Evolutionary conservation across 2,329 filamentous ascomycete genomes (phyloP).

Genomic region (Aschersonia sp.): DNA sequence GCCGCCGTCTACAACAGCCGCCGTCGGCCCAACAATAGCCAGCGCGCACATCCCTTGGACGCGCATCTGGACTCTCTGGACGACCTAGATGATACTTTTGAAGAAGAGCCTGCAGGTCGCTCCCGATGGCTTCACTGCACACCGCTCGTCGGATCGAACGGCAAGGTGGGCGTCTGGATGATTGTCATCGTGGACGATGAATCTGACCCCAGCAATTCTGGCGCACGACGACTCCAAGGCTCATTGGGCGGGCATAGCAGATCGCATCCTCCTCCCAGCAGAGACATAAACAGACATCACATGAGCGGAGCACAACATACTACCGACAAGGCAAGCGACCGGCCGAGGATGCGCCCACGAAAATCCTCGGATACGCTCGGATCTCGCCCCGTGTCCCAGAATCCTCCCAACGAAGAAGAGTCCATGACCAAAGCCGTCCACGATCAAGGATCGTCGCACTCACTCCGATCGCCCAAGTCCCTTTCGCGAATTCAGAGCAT

Average conservation of each 20-base stretch:
- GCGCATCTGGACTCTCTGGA: constrained; percentile 7
- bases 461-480: constrained; percentile 1
- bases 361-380: constrained; percentile 9
- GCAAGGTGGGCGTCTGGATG: constrained; percentile 65
- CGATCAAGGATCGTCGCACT: constrained; percentile 4
- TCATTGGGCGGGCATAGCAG: not conserved
- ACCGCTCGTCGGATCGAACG: constrained; percentile 50
- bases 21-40: constrained; percentile 2
- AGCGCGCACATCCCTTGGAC: constrained; percentile 39
- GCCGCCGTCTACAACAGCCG: constrained; percentile 1
- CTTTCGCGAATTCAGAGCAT: constrained; percentile 1
- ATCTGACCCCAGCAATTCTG: not conserved
- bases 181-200: constrained; percentile 58
- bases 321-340: not conserved
- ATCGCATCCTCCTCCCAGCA: not conserved
- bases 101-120: constrained; percentile 32
- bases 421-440: constrained; percentile 6
- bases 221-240: not conserved
- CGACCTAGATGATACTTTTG: constrained; percentile 2
- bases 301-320: not conserved
- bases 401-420: not conserved
- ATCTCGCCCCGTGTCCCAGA: not conserved
- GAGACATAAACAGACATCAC: not conserved
- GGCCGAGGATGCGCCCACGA: constrained; percentile 3
- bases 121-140: constrained; percentile 66